Base-by-base conservation (phyloP, 805 yeast species). In the Cephaloascus fragrans region DNA sequence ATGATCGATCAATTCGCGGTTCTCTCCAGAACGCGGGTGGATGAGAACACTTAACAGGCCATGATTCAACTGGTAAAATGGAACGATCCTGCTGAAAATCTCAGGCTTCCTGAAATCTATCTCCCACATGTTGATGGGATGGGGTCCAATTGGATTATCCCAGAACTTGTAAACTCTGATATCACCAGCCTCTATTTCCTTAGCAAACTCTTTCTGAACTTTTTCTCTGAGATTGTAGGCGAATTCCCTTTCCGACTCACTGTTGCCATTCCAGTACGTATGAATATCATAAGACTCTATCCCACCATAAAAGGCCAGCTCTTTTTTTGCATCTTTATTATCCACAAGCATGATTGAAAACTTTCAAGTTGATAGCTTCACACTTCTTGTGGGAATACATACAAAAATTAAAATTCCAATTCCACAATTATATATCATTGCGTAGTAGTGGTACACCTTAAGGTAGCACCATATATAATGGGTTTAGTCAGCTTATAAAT, bases 51-150 rank as follows among this genome's bases (percentile, higher is more conserved):
- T 64, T 35, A 76, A 56, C 4, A 52, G 45, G 3, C 75, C 77
- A 46, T 76, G 83, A 48, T 75, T 61, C 40, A 71, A 39, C 46
- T 73, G 78, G 50, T 64, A 75, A 53, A 62, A 76, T 8, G 73
- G 72, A 19, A 76, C 64, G 15, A 75, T 42, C 26, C 57, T 59
- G 2, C 61, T 52, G 44, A 73, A 73, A 5, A 67, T 47, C 23
- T 60, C 71, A 0, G 77, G 71, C 6, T 57, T 65, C 26, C 61
- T 55, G 41, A 73, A 70, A 52, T 76, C 82, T 19, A 69, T 47
- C 47, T 76, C 81, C 62, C 74, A 76, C 81, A 76, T 76, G 31
- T 62, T 67, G 23, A 68, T 55, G 0, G 80, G 77, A 45, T 76
- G 81, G 2, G 83, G 82, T 0, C 83, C 83, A 20, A 76, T 49